Evolutionary conservation across 2,329 filamentous ascomycete species (phyloP).

Genomic region (Xylogone sp.): DNA sequence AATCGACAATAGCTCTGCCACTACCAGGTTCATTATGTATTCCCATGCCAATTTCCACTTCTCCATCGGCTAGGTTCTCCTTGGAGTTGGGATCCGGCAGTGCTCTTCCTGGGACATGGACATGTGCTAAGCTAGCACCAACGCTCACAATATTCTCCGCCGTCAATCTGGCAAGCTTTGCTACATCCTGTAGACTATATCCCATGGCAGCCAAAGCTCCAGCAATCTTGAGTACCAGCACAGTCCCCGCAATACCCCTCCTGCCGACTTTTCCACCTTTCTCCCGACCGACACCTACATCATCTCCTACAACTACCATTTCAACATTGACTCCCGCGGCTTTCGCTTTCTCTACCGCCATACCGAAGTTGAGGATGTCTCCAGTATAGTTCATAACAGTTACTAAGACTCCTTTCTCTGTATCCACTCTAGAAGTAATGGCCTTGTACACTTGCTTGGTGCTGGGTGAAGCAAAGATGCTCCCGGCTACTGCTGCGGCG

Average conservation of each 20-base stretch:
- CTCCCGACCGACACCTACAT: conserved; percentile 79
- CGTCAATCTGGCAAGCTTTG: conserved; percentile 65
- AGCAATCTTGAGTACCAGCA: conserved; percentile 85
- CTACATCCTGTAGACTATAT: conserved; percentile 64
- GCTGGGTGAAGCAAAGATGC: conserved; percentile 78
- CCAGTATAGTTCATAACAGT: conserved; percentile 95
- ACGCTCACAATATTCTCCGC: conserved; percentile 79
- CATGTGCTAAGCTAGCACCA: conserved; percentile 80
- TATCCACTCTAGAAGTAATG: conserved; percentile 69
- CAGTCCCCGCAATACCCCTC: conserved; percentile 86
- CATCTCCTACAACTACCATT: conserved; percentile 90
- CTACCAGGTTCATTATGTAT: conserved; percentile 65
- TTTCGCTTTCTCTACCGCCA: conserved; percentile 88
- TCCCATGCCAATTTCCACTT: conserved; percentile 68
- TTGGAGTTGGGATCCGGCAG: conserved; percentile 48
- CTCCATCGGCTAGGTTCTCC: conserved; percentile 49
- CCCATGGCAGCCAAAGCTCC: conserved; percentile 78
- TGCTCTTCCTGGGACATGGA: conserved; percentile 83
- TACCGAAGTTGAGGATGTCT: conserved; percentile 86
- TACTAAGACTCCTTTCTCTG: conserved; percentile 73
- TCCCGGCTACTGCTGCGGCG: conserved; percentile 78
- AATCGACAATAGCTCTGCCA: conserved; percentile 42
- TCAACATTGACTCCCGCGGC: conserved; percentile 74
- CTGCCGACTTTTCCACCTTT: conserved; percentile 89
- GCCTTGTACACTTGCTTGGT: conserved; percentile 79